These are phyloP conservation scores for Aspergillus egyptiacus DNA, from an alignment of 495 filamentous ascomycete genomes.

Conservation along the genomic window DNA sequence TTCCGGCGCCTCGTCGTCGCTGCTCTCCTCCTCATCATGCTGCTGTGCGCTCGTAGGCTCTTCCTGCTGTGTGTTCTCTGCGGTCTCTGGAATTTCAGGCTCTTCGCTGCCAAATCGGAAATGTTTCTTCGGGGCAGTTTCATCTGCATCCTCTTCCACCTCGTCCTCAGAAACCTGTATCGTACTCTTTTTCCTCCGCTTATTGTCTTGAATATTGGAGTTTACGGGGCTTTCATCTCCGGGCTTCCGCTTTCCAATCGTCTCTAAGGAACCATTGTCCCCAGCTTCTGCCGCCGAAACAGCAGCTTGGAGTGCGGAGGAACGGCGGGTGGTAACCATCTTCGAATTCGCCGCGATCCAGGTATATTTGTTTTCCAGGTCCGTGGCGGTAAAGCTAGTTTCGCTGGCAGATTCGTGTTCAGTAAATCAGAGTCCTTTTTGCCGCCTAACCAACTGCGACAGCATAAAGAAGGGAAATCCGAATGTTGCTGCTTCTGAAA, in stretches of 20 bases:
- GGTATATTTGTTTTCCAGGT: conserved; percentile 10
- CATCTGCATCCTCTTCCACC: conserved; percentile 15
- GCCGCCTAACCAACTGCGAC: conserved; percentile 39
- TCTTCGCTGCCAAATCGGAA: conserved; percentile 45
- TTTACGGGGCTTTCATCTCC: conserved; percentile 17
- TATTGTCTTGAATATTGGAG: conserved; percentile 27
- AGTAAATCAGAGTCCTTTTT: conserved; percentile 37
- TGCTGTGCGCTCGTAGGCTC: conserved; percentile 20
- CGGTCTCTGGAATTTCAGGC: conserved; percentile 26
- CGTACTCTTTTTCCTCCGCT: conserved; percentile 35
- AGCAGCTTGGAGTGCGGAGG: conserved; percentile 19
- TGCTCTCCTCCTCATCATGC: conserved; percentile 26
- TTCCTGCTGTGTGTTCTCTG: conserved; percentile 20
- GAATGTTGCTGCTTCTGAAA: conserved; percentile 17
- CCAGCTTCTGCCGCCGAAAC: conserved; percentile 13
- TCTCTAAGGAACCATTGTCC: conserved; percentile 14
- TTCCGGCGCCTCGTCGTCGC: conserved; percentile 48
- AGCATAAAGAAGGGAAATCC: conserved; percentile 34
- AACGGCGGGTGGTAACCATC: conserved; percentile 39
- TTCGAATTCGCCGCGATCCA: conserved; percentile 15
- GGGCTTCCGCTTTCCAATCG: conserved; percentile 35
- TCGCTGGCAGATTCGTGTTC: conserved; percentile 23
- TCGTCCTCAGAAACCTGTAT: conserved; percentile 20
- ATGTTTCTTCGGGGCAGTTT: conserved; percentile 25
- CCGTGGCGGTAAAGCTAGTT: conserved; percentile 16